These are phyloP conservation scores for Kodamaea plutei DNA, from an alignment of 1,139 yeast genomes.

Conservation along the genomic window DNA sequence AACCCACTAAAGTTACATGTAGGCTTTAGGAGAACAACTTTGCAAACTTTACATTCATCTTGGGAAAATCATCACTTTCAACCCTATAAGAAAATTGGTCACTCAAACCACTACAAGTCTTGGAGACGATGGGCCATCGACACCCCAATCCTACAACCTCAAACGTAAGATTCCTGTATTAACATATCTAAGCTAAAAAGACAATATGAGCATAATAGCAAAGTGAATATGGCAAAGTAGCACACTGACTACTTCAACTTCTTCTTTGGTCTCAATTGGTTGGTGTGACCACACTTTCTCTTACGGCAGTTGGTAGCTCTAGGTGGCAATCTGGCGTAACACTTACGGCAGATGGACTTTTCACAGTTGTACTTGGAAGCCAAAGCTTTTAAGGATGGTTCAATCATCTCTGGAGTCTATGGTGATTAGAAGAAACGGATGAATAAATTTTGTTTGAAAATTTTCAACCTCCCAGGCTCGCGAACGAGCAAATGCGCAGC, in stretches of 20 bases:
- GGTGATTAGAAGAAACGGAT: slow-evolving; percentile 4
- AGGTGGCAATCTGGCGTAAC: slow-evolving; percentile 99
- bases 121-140: too few species aligned
- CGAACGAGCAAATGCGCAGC: too few species aligned
- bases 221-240: slow-evolving; percentile 1
- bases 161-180: slow-evolving; percentile 9
- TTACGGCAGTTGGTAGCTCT: slow-evolving; percentile 99
- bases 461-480: slow-evolving; percentile 5
- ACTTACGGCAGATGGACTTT: slow-evolving; percentile 97
- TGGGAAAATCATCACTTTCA: too few species aligned
- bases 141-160: slow-evolving; percentile 4
- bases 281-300: slow-evolving; percentile 99
- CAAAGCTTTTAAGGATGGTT: slow-evolving; percentile 98
- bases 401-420: slow-evolving; percentile 59
- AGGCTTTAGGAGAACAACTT: too few species aligned
- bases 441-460: slow-evolving; percentile 5
- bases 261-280: slow-evolving; percentile 99
- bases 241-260: slow-evolving; percentile 79
- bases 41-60: too few species aligned
- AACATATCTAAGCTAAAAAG: slow-evolving; percentile 9
- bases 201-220: slow-evolving; percentile 3
- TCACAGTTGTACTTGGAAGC: slow-evolving; percentile 99
- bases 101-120: too few species aligned
- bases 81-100: too few species aligned
- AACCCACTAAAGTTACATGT: too few species aligned